These are phyloP conservation scores for Metarhizium album DNA, from an alignment of 2,329 filamentous ascomycete genomes.

Conservation along the genomic window DNA sequence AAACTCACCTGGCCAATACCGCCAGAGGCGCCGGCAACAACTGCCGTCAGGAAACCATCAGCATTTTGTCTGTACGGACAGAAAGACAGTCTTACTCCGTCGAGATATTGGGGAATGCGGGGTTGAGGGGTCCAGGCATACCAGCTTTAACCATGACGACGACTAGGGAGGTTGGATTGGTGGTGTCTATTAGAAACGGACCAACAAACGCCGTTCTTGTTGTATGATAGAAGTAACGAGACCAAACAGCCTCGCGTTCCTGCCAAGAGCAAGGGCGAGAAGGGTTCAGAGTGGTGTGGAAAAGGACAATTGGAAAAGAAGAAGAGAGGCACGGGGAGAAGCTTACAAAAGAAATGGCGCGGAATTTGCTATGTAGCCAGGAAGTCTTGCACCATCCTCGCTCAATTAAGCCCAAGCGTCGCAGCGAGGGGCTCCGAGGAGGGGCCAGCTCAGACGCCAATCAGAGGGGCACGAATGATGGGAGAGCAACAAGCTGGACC, in stretches of 20 bases:
- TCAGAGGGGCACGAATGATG: neutral
- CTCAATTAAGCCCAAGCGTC: neutral
- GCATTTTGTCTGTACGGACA: conserved; percentile 3
- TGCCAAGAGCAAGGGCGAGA: neutral
- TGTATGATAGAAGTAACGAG: neutral
- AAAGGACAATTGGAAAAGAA: neutral
- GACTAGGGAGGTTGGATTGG: neutral
- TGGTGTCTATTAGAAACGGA: neutral
- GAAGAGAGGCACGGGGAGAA: neutral
- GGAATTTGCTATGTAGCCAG: neutral
- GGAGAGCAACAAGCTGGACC: neutral
- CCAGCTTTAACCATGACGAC: conserved; percentile 51
- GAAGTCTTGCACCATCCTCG: neutral
- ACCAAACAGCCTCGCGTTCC: neutral
- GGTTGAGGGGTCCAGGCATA: conserved; percentile 22
- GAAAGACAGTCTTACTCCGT: neutral
- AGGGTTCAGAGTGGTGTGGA: neutral
- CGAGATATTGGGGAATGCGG: conserved; percentile 10
- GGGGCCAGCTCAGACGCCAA: neutral
- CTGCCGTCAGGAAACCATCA: conserved; percentile 23
- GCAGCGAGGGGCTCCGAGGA: neutral
- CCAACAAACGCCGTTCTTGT: neutral
- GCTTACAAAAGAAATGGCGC: neutral
- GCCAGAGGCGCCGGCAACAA: conserved; percentile 91
- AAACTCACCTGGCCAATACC: conserved; percentile 86